Percentiles rank a stretch among this genome's conserved stretches.
These are phyloP conservation scores for Pistacia vera DNA, from an alignment of 345 rosid species.

Conservation along the genomic window DNA sequence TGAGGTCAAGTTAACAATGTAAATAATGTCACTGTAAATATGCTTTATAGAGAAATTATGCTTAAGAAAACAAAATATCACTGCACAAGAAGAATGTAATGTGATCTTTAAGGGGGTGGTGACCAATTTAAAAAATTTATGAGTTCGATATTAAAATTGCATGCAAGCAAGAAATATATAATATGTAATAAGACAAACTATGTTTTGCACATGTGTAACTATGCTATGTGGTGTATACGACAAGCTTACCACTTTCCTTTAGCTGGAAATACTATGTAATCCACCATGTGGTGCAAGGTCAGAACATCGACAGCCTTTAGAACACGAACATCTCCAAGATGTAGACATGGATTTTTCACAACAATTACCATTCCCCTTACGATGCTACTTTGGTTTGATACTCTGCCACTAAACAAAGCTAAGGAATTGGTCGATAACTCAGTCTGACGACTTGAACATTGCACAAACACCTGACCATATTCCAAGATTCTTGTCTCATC, in stretches of 20 bases:
- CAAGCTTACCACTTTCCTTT: constrained; percentile 44
- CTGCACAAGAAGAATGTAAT: neutral
- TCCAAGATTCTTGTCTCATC: constrained; percentile 30
- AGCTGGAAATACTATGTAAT: constrained; percentile 62
- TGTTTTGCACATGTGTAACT: no score
- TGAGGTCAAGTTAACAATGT: constrained; percentile 29
- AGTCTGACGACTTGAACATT: neutral
- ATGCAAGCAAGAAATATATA: no score
- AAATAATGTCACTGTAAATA: neutral
- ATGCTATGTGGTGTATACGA: neutral
- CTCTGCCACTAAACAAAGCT: neutral
- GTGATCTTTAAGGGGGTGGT: neutral
- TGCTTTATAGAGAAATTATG: no score
- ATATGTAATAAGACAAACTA: no score
- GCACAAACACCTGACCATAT: constrained; percentile 37
- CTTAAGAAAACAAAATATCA: no score
- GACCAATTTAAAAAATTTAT: neutral
- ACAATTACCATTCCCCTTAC: constrained; percentile 35
- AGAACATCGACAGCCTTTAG: constrained; percentile 50
- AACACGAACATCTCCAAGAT: constrained; percentile 62
- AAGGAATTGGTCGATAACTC: no score
- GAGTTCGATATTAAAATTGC: no score
- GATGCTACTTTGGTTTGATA: neutral
- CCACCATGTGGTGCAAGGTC: constrained; percentile 50
- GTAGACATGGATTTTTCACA: constrained; percentile 66